Percentiles rank a stretch among this genome's conserved stretches.
These are phyloP conservation scores for Piper betle DNA, from an alignment of 164 flowering plant genomes.

Conservation along the genomic window DNA sequence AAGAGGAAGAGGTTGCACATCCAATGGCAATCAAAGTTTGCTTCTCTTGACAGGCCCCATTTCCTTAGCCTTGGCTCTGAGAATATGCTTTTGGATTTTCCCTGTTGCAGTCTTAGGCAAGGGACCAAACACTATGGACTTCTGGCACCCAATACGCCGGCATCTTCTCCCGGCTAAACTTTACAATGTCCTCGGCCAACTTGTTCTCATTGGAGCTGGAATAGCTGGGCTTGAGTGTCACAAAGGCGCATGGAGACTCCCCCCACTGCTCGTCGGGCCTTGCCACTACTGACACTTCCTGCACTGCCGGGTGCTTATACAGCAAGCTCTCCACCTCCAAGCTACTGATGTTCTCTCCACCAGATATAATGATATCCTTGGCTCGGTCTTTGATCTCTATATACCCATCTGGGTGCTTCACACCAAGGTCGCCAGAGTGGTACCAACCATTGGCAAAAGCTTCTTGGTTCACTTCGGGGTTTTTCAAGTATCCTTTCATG, in stretches of 20 bases:
- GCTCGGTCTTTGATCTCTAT: slow-evolving; percentile 85
- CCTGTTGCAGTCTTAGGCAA: slow-evolving; percentile 96
- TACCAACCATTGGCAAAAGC: slow-evolving; percentile 77
- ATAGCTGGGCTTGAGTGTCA: slow-evolving; percentile 40
- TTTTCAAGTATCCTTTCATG: slow-evolving; percentile 95
- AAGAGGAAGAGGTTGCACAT: no score
- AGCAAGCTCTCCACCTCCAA: slow-evolving; percentile 71
- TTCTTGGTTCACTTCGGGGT: slow-evolving; percentile 80
- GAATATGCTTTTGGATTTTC: slow-evolving; percentile 80
- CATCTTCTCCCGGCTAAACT: slow-evolving; percentile 57
- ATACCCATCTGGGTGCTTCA: slow-evolving; percentile 82
- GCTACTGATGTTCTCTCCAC: slow-evolving; percentile 94
- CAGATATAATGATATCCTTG: slow-evolving; percentile 91
- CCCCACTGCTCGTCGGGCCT: slow-evolving; percentile 87
- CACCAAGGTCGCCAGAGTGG: slow-evolving; percentile 84
- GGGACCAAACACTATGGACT: slow-evolving; percentile 72
- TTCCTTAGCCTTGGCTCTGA: slow-evolving; percentile 76
- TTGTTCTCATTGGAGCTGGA: slow-evolving; percentile 28
- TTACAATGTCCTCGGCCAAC: slow-evolving; percentile 52
- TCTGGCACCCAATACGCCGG: slow-evolving; percentile 91
- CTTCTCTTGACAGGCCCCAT: slow-evolving; percentile 61
- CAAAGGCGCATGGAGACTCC: slow-evolving; percentile 91
- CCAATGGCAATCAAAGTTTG: no score
- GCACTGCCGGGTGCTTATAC: slow-evolving; percentile 57
- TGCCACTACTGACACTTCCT: slow-evolving; percentile 83